These are phyloP conservation scores for Globisporangium carolinianum DNA, from an alignment of 352 stramenopile genomes.

Conservation along the genomic window DNA sequence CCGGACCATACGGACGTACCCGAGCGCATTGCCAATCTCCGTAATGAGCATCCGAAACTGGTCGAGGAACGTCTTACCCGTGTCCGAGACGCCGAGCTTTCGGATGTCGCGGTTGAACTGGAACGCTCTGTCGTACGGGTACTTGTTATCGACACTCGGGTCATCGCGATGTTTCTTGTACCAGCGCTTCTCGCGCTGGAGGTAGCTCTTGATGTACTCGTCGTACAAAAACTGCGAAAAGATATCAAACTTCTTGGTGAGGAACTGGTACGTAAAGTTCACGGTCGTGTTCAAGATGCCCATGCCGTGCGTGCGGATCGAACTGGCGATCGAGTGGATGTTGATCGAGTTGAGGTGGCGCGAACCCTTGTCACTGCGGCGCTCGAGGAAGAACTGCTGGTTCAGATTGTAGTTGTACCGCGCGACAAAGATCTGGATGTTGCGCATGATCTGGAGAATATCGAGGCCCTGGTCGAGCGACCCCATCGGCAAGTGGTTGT, in stretches of 20 bases:
- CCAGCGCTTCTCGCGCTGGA: constrained; percentile 91
- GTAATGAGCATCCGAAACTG: constrained; percentile 89
- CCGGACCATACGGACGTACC: constrained; percentile 92
- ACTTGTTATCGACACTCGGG: constrained; percentile 88
- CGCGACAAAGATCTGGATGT: constrained; percentile 90
- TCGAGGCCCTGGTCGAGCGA: constrained; percentile 89
- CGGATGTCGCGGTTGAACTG: constrained; percentile 91
- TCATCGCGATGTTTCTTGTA: constrained; percentile 90
- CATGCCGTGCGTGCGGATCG: constrained; percentile 92
- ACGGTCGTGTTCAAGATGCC: constrained; percentile 94
- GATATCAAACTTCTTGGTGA: constrained; percentile 89
- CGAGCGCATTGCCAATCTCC: constrained; percentile 90
- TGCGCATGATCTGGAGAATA: constrained; percentile 94
- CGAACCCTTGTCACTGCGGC: constrained; percentile 84
- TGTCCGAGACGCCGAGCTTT: constrained; percentile 80
- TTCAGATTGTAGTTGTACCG: constrained; percentile 95
- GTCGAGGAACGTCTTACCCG: constrained; percentile 85
- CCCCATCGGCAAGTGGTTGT: constrained; percentile 92
- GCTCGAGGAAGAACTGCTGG: constrained; percentile 93
- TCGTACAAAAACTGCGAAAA: constrained; percentile 92
- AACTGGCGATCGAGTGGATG: constrained; percentile 88
- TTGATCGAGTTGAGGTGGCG: constrained; percentile 92
- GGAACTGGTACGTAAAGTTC: constrained; percentile 94
- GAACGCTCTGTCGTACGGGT: constrained; percentile 88
- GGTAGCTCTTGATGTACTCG: constrained; percentile 92